Percentiles rank a stretch among this genome's conserved stretches.
Conservation (phyloP, 108 stramenopile genomes). For the Skeletonema costatum region DNA sequence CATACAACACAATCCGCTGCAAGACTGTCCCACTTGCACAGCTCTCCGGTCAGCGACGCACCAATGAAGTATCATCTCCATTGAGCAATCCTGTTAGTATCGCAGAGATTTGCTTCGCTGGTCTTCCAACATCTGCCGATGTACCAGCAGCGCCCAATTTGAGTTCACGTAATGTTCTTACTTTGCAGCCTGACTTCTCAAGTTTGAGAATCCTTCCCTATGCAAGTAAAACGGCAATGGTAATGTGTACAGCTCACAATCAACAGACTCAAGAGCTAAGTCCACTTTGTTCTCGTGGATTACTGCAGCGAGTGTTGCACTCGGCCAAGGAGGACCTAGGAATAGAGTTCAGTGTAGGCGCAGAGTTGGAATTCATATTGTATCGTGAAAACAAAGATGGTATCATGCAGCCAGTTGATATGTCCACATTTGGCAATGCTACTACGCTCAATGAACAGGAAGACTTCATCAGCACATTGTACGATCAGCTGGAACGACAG, state of each 20-base stretch:
- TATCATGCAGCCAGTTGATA: constrained; percentile 51
- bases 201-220: constrained; percentile 77
- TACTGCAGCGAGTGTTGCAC: constrained; percentile 58
- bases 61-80: constrained; percentile 1
- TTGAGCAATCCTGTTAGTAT: constrained; percentile 48
- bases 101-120: constrained; percentile 71
- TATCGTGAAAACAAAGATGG: constrained; percentile 40
- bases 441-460: constrained; percentile 76
- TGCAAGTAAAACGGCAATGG: constrained; percentile 65
- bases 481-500: constrained; percentile 67
- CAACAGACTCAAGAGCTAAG: constrained; percentile 50
- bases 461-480: constrained; percentile 62
- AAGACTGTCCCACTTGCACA: constrained; percentile 64
- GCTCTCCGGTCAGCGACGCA: constrained; percentile 1
- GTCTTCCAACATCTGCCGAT: constrained; percentile 65
- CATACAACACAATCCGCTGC: constrained; percentile 66
- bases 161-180: constrained; percentile 55
- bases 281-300: constrained; percentile 64
- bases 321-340: constrained; percentile 46
- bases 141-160: constrained; percentile 17
- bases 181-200: constrained; percentile 60
- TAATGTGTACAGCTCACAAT: constrained; percentile 66
- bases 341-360: constrained; percentile 69
- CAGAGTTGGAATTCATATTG: constrained; percentile 74
- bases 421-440: constrained; percentile 63